Evolutionary conservation across 2,329 filamentous ascomycete genomes (phyloP), one percentile per base, ranked within the genome.

Genomic region (Hypomyces rosellus): DNA sequence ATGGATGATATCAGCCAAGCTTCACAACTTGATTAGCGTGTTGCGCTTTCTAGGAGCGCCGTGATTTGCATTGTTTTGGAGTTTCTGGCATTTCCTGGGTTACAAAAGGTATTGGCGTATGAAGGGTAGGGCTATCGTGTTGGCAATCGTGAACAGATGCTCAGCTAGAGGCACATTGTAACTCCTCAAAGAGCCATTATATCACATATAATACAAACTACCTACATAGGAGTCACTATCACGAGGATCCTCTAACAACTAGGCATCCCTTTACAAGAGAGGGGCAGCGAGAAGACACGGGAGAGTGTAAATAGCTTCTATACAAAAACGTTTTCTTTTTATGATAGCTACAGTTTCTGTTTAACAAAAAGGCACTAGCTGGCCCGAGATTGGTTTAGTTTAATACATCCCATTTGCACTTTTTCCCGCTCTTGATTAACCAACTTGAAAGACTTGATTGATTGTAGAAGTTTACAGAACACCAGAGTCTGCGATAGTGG

Each of bases 401-500:
- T 30, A 30, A 30, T 30, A 30, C 9, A 11, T 30, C 25, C 25
- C 25, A 30, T 30, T 30, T 30, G 4, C 25, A 30, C 40, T 36
- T 37, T 48, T 33, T 34, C 42, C 49, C 40, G 25, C 34, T 45
- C 25, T 3, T 30, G 2, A 30, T 30, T 30, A 30, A 30, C 25
- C 25, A 6, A 30, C 25, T 30, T 30, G 25, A 30, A 30, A 30
- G 25, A 30, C 6, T 8, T 6, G 8, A 30, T 38, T 22, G 16
- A 34, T 37, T 50, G n/a, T 34, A 50, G 39, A 45, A 57, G 53
- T 53, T 72, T 78, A 78, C 63, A 71, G 58, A 60, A 70, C 65
- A 62, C 82, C 82, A 59, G 66, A 72, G 55, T 73, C 65, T 60
- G 76, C 70, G 58, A 85, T 85, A 65, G 75, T 79, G 57, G 82